phyloP scores from a whole-genome alignment of 1,139 yeast species.

The Kluyveromyces sp. region DNA sequence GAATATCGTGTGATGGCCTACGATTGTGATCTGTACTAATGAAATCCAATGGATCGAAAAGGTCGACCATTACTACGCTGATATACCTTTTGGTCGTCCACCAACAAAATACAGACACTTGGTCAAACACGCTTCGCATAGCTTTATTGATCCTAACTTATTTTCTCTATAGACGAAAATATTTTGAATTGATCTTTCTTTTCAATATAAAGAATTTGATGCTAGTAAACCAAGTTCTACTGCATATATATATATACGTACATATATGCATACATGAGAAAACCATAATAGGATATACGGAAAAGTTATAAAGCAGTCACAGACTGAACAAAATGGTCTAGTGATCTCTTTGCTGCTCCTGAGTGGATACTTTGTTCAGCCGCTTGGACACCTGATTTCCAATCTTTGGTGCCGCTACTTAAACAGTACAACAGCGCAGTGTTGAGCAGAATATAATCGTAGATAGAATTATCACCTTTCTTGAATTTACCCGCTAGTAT shows the following conservation, averaged over 20 bases:
- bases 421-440: slow-evolving; percentile 81
- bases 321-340: slow-evolving; percentile 48
- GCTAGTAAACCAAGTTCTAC: not conserved
- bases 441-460: slow-evolving; percentile 82
- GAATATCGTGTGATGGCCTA: slow-evolving; percentile 10
- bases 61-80: not conserved
- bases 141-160: not conserved
- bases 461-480: slow-evolving; percentile 54
- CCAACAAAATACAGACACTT: not conserved
- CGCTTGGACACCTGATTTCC: slow-evolving; percentile 68
- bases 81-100: not conserved
- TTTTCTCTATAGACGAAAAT: too few relatives aligned
- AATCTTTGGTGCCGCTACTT: slow-evolving; percentile 56
- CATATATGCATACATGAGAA: not conserved
- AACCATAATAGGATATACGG: not conserved
- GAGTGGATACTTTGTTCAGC: slow-evolving; percentile 62
- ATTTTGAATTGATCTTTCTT: too few relatives aligned
- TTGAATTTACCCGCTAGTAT: slow-evolving; percentile 44
- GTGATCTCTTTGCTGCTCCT: slow-evolving; percentile 58
- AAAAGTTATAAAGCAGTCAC: slow-evolving; percentile 23
- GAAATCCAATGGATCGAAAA: slow-evolving; percentile 33
- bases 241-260: not conserved
- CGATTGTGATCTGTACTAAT: slow-evolving; percentile 9
- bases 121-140: not conserved
- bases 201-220: too few relatives aligned